Base-by-base conservation (phyloP, 2,329 filamentous ascomycete genomes). In the Xylariaceae sp. region DNA sequence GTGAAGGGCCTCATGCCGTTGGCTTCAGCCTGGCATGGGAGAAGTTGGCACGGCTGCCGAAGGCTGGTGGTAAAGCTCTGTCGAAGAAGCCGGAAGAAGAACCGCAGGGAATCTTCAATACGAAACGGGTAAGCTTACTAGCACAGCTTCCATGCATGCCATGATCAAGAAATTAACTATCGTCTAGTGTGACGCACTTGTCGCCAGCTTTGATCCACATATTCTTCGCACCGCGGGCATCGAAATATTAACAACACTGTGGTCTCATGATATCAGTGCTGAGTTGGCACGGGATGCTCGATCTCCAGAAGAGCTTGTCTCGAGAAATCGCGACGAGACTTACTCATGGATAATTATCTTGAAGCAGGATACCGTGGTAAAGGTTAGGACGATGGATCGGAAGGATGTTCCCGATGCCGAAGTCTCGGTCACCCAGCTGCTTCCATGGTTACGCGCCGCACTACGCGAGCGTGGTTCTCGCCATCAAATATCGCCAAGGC, bases 1-100 rank as follows among this genome's bases (percentile, higher is more conserved):
- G 83, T 43, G 80, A 84, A 52, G 86, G 88, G 65, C 85, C 86
- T 19, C 91, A 96, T 69, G 93, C 91, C 4, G 95, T 98, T 10
- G 95, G 96, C 1, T 93, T 98, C 70, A 96, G 92, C 67, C 78
- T 98, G 41, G 90, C 90, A 20, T 96, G 93, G 86, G 93, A 97
- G 66, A 86, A 89, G 54, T 78, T 96, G 3, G 87, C 88, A 6
- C 84, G 84, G 41, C 85, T 90, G 70, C 77, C 83, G 2, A 85
- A 85, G 53, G 73, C 75, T 40, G 76, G 76, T 1, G 76, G 76
- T 1, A 85, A 82, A 60, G 74, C 79, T 0, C 90, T 88, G 59
- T 71, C 89, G n/a, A 93, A 90, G 72, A 90, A 89, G 65, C 69
- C 79, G 7, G 85, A 89, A 54, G 84, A 88, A 37, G 89, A 91